Evolutionary conservation across 768 basidiomycete species (phyloP), one percentile per base, ranked within the genome.

Genomic region (Russula compacta): DNA sequence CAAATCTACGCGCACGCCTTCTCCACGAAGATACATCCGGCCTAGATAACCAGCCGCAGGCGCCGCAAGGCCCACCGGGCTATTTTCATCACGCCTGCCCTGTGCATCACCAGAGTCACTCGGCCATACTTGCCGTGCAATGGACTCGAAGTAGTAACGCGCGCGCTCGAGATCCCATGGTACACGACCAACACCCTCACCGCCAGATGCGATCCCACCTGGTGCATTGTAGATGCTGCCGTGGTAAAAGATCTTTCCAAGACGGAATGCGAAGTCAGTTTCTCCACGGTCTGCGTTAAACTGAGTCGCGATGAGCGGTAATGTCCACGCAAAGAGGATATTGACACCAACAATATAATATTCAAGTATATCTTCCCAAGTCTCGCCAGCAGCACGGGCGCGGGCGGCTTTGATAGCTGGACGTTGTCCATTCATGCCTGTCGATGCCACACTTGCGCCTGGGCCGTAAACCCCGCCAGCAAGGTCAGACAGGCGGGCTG

Each of bases 161-260:
- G 97, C 94, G 33, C 82, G 78, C 19, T 74, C 75, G 71, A 83
- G 95, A 70, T 92, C 90, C 48, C 87, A 83, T 1, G 86, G 83
- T 12, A 97, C 81, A n/a, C 84, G 84, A 8, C 92, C 92, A 32
- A 93, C 92, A n/a, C 91, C 91, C 74, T 95, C 92, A 29, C 90
- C 89, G 15, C 93, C 92, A 1, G 90, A 93, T 2, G 81, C 83
- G 43, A 89, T 84, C 10, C 95, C 95, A 3, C 92, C 92, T 14
- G 78, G 72, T 10, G 83, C 76, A 6, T 82, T 79, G 69, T 97
- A 98, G 39, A 98, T 88, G 60, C 90, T 93, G 17, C 97, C 97
- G 70, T 94, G 89, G 69, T 99, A 98, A 74, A 88, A 95, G 10
- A 98, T 89, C 73, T 92, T 87, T n/a, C 93, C 97, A 2, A 98